A percentile compares a stretch with the other conserved stretches of the same genome.
These are phyloP conservation scores for Phalaenopsis equestris DNA, from an alignment of 106 monocot genomes.

Conservation along the genomic window DNA sequence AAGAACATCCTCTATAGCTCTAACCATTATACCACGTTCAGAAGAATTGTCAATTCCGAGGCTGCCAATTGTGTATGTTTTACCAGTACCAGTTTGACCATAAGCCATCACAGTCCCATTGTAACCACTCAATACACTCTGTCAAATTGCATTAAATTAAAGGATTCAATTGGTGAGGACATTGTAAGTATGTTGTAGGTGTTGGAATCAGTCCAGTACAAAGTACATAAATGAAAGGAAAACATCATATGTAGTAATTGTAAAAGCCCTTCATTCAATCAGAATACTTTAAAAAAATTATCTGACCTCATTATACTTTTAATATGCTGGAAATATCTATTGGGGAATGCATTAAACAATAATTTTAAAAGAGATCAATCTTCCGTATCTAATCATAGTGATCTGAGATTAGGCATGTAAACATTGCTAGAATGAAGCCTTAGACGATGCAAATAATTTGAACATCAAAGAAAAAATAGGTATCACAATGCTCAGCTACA, in stretches of 20 bases:
- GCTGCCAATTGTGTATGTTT: conserved; percentile 48
- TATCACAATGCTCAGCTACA: not conserved
- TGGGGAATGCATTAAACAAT: not conserved
- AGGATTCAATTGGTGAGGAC: conserved; percentile 2
- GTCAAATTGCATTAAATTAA: conserved; percentile 15
- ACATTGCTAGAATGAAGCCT: not conserved
- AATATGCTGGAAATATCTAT: not conserved
- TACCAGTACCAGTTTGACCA: conserved; percentile 62
- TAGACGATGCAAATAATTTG: not conserved
- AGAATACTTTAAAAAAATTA: not conserved
- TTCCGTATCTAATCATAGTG: not conserved
- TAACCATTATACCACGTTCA: conserved; percentile 63
- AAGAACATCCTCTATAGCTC: conserved; percentile 55
- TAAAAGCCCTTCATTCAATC: not conserved
- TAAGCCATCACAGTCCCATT: conserved; percentile 77
- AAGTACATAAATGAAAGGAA: not conserved
- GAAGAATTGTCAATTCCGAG: conserved; percentile 51
- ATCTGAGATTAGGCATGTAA: not conserved
- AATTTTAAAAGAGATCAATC: not conserved
- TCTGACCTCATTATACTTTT: not conserved
- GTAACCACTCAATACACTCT: conserved; percentile 62
- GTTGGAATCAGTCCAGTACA: not conserved
- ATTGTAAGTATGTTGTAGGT: not conserved
- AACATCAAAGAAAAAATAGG: not conserved
- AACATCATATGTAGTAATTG: not conserved